Evolutionary conservation across 208 protist species (phyloP).

Genomic region (Trypanosoma congolense): DNA sequence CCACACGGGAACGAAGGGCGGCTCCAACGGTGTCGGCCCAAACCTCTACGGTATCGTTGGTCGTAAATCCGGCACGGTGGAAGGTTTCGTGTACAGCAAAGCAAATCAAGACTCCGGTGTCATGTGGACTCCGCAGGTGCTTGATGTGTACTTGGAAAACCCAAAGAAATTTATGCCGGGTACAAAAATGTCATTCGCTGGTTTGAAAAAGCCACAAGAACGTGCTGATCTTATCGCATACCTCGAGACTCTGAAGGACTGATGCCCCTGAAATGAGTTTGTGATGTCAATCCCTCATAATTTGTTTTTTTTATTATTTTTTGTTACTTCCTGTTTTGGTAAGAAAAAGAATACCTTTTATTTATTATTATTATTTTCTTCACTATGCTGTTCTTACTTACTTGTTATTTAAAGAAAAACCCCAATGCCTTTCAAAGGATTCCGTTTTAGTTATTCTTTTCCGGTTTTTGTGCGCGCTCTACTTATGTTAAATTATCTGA

Average conservation of each 20-base stretch:
- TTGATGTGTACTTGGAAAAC: constrained; percentile 95
- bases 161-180: constrained; percentile 98
- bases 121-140: constrained; percentile 89
- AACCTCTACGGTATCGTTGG: constrained; percentile 90
- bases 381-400: no score
- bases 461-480: no score
- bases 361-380: no score
- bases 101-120: constrained; percentile 93
- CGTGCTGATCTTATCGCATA: constrained; percentile 94
- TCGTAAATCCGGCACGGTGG: constrained; percentile 87
- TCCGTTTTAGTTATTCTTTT: no score
- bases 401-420: no score
- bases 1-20: constrained; percentile 86
- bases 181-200: constrained; percentile 97
- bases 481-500: no score
- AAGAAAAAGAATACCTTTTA: no score
- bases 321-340: no score
- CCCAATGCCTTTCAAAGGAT: no score
- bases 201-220: constrained; percentile 92
- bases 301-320: no score
- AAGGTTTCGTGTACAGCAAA: constrained; percentile 92
- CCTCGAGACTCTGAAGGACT: constrained; percentile 75
- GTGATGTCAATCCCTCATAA: no score
- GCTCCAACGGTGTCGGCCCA: constrained; percentile 89
- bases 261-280: no score